A percentile compares a stretch with the other conserved stretches of the same genome.
These are phyloP conservation scores for Chaetomidium leptoderma DNA, from an alignment of 495 filamentous ascomycete species.

Conservation along the genomic window DNA sequence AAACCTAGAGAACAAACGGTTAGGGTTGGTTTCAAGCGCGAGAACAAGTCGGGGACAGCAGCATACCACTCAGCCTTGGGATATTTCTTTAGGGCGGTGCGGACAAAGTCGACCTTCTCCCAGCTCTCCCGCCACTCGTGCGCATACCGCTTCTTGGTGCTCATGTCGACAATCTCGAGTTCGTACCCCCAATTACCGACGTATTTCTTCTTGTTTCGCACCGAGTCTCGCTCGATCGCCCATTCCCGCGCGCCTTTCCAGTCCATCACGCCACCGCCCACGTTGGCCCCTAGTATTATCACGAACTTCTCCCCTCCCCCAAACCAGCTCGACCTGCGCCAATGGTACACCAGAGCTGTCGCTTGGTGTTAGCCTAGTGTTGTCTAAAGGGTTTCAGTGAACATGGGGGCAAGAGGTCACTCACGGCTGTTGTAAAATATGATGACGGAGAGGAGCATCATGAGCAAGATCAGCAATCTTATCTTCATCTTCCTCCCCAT, in stretches of 20 bases:
- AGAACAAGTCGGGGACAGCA: background rate
- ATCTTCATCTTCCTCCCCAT: slow-evolving; percentile 52
- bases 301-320: slow-evolving; percentile 90
- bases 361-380: slow-evolving; percentile 6
- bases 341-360: slow-evolving; percentile 46
- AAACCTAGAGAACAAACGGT: slow-evolving; percentile 58
- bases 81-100: slow-evolving; percentile 87
- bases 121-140: slow-evolving; percentile 99
- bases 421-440: slow-evolving; percentile 66
- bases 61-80: slow-evolving; percentile 92
- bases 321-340: slow-evolving; percentile 47
- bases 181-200: slow-evolving; percentile 88
- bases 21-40: slow-evolving; percentile 24
- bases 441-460: slow-evolving; percentile 59
- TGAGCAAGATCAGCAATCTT: slow-evolving; percentile 53
- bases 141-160: slow-evolving; percentile 95
- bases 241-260: slow-evolving; percentile 97
- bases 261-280: slow-evolving; percentile 96
- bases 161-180: slow-evolving; percentile 94
- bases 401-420: slow-evolving; percentile 32
- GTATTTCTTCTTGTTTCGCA: slow-evolving; percentile 90
- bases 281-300: slow-evolving; percentile 88
- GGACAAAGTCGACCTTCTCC: slow-evolving; percentile 97
- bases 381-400: background rate
- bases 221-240: slow-evolving; percentile 95